phyloP scores from a whole-genome alignment of 371 early-diverging fungal genomes.

The Agmasoma carcini region DNA sequence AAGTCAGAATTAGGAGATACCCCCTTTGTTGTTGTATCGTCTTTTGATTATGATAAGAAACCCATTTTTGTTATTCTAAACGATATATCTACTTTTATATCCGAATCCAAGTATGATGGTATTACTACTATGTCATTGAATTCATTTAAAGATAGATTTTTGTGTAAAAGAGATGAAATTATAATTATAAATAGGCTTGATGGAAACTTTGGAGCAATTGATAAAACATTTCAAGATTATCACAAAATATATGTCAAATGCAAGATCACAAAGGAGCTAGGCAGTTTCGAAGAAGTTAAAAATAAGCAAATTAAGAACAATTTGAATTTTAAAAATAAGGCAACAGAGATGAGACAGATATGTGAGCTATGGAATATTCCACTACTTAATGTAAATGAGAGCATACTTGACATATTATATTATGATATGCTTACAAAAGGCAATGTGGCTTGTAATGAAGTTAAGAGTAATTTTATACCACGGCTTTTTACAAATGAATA shows the following conservation, averaged over 20 bases:
- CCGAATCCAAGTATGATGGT: not conserved
- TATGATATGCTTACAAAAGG: constrained; percentile 13
- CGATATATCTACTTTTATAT: not conserved
- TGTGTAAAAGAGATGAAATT: not conserved
- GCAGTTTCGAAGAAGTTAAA: constrained; percentile 1
- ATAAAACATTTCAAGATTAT: not conserved
- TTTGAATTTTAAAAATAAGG: not conserved
- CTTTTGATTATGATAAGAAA: constrained; percentile 9
- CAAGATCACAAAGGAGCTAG: not conserved
- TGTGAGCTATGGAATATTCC: constrained; percentile 28
- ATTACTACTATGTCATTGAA: too few species aligned
- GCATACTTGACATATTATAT: constrained; percentile 34
- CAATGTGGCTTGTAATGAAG: not conserved
- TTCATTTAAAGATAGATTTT: too few species aligned
- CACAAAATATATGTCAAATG: not conserved
- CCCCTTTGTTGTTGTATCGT: constrained; percentile 3
- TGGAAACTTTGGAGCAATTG: not conserved
- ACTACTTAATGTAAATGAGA: constrained; percentile 24
- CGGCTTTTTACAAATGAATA: constrained; percentile 19
- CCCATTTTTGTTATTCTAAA: not conserved
- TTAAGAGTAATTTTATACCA: not conserved
- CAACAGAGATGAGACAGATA: not conserved
- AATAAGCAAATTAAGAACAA: constrained; percentile 18
- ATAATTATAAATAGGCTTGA: not conserved
- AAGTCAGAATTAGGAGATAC: not conserved